A percentile compares a stretch with the other conserved stretches of the same genome.
Conservation (phyloP, 1,284 basidiomycete species). For the Ustilago bromivora region DNA sequence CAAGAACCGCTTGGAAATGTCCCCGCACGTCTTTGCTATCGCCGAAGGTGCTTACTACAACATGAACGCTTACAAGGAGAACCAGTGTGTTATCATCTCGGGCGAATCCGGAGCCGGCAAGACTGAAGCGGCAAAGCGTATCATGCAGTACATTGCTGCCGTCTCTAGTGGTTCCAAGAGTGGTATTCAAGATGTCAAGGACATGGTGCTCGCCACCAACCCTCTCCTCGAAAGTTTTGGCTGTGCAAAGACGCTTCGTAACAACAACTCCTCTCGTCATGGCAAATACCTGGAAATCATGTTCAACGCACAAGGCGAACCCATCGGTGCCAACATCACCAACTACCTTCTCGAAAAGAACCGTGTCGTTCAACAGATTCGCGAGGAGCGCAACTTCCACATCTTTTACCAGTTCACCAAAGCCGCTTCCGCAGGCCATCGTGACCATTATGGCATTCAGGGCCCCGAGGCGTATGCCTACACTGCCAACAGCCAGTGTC, state of each 20-base stretch:
- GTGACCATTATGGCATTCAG: conserved; percentile 95
- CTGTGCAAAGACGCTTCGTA: conserved; percentile 97
- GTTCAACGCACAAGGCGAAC: conserved; percentile 93
- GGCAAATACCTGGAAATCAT: conserved; percentile 99
- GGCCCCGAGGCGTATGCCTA: conserved; percentile 96
- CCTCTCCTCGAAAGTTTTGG: conserved; percentile 97
- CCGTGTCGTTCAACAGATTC: conserved; percentile 93
- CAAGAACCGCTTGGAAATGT: conserved; percentile 97
- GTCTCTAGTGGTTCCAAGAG: conserved; percentile 82
- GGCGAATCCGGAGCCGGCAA: conserved; percentile 80
- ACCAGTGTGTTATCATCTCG: conserved; percentile 99
- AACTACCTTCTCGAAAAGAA: conserved; percentile 98
- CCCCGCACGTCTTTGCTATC: conserved; percentile 97
- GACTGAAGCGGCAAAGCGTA: conserved; percentile 73
- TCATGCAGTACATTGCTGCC: conserved; percentile 99
- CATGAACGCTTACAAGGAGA: conserved; percentile 99
- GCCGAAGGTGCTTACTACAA: conserved; percentile 98
- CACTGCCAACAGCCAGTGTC: conserved; percentile 89
- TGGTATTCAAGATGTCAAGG: conserved; percentile 93
- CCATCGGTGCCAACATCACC: conserved; percentile 96
- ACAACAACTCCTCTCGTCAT: conserved; percentile 98
- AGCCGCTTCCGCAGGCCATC: conserved; percentile 86
- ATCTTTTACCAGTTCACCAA: conserved; percentile 99
- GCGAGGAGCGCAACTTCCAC: conserved; percentile 97
- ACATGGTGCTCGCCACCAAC: conserved; percentile 99